phyloP scores from a whole-genome alignment of 306 rosid species.

The Vigna reflexopilosa region DNA sequence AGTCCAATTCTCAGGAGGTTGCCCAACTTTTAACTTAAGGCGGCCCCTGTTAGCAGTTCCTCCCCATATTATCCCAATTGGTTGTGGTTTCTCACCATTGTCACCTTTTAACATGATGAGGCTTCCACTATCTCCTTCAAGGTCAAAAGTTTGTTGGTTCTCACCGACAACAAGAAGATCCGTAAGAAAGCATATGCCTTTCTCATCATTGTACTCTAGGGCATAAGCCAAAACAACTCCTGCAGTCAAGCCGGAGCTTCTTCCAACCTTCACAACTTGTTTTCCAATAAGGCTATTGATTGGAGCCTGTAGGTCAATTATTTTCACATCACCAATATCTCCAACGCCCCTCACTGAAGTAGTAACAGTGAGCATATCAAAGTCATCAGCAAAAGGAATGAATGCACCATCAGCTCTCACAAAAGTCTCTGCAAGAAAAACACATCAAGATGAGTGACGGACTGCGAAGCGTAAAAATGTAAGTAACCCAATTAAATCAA shows the following conservation, averaged over 20 bases:
- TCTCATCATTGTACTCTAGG: conserved; percentile 96
- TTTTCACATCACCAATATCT: conserved; percentile 81
- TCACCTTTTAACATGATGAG: conserved; percentile 91
- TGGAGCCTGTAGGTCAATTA: conserved; percentile 89
- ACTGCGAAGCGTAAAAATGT: conserved; percentile 27
- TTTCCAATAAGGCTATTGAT: conserved; percentile 88
- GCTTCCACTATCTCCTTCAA: conserved; percentile 99
- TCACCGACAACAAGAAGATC: conserved; percentile 99
- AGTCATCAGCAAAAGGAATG: conserved; percentile 97
- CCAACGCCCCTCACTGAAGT: conserved; percentile 91
- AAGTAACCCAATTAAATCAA: conserved; percentile 27
- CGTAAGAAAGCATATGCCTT: conserved; percentile 97
- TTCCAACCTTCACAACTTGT: conserved; percentile 96
- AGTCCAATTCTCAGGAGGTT: conserved; percentile 99
- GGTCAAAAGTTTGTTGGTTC: conserved; percentile 98
- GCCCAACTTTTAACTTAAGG: conserved; percentile 91
- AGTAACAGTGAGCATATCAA: conserved; percentile 89
- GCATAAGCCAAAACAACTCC: conserved; percentile 98
- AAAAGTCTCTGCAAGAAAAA: conserved; percentile 81
- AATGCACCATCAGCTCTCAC: conserved; percentile 99
- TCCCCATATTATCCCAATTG: conserved; percentile 99
- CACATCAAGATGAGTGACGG: conserved; percentile 15
- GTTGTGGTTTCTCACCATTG: conserved; percentile 77
- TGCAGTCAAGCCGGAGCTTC: conserved; percentile 96
- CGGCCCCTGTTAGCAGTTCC: conserved; percentile 99